Conservation (phyloP, 2,329 filamentous ascomycete genomes). For the Pestalotiopsis sp. region DNA sequence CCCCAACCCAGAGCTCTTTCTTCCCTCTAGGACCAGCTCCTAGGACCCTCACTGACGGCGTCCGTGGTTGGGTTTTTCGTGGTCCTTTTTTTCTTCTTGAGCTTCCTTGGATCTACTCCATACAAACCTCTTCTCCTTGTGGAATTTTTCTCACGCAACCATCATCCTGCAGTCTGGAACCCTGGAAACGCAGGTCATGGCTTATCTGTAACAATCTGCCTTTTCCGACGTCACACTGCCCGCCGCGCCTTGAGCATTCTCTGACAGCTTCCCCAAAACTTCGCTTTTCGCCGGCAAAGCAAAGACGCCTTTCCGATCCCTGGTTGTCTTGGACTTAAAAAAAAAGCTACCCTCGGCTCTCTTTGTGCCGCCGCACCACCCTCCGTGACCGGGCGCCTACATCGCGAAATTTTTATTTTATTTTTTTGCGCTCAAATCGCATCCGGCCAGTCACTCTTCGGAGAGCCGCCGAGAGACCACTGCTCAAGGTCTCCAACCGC, state of each 20-base stretch:
- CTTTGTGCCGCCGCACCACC: not conserved
- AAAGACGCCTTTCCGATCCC: not conserved
- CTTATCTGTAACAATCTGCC: slow-evolving; percentile 10
- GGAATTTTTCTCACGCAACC: not conserved
- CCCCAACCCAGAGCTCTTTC: not conserved
- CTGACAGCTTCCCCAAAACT: not conserved
- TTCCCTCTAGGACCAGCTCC: not conserved
- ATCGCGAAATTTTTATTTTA: not conserved
- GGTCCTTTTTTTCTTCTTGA: not conserved
- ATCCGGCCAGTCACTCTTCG: not conserved
- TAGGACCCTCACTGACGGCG: not conserved
- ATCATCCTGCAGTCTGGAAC: slow-evolving; percentile 4
- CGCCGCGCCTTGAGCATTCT: not conserved
- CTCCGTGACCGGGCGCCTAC: slow-evolving; percentile 11
- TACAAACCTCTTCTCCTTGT: not conserved
- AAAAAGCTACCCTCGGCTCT: slow-evolving; percentile 9
- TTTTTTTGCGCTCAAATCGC: not conserved
- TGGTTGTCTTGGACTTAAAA: not conserved
- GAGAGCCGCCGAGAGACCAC: not conserved
- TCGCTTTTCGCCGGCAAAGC: slow-evolving; percentile 10
- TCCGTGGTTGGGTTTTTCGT: not conserved
- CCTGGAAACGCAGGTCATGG: slow-evolving; percentile 7
- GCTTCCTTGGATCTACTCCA: not conserved
- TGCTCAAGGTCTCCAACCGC: not conserved
- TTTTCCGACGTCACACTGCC: not conserved